Conservation (phyloP, 768 basidiomycete genomes). For the Lanmaoa rubissima region DNA sequence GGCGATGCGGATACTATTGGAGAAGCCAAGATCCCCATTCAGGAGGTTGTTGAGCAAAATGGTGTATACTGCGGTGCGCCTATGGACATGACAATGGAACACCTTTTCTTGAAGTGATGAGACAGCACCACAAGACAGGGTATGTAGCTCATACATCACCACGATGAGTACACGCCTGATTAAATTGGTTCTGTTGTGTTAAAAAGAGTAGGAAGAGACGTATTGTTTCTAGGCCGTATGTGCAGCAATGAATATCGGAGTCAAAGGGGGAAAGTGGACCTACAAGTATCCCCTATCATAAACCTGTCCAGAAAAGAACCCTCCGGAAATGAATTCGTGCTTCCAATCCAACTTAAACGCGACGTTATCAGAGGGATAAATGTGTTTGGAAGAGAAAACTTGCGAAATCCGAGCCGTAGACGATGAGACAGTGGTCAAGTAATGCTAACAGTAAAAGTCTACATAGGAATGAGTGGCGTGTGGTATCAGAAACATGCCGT, state of each 20-base stretch:
- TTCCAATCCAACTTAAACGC: constrained; percentile 43
- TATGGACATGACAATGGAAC: constrained; percentile 43
- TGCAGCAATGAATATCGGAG: neutral
- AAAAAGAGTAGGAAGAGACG: constrained; percentile 47
- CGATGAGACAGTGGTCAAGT: constrained; percentile 35
- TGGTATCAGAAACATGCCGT: constrained; percentile 23
- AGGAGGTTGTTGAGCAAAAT: constrained; percentile 31
- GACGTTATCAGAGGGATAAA: neutral
- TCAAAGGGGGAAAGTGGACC: constrained; percentile 2
- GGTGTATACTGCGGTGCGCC: constrained; percentile 35
- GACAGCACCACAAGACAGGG: constrained; percentile 47
- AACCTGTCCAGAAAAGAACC: constrained; percentile 47
- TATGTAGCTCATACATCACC: constrained; percentile 22
- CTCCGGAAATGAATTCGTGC: constrained; percentile 46
- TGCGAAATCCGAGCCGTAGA: constrained; percentile 35
- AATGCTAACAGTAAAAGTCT: constrained; percentile 41
- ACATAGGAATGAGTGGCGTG: neutral
- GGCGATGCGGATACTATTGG: constrained; percentile 44
- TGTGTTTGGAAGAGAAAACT: constrained; percentile 2
- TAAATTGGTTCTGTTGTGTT: constrained; percentile 33
- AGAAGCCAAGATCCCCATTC: constrained; percentile 32
- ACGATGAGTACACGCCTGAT: constrained; percentile 33
- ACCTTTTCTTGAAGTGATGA: constrained; percentile 42
- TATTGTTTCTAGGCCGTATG: constrained; percentile 36
- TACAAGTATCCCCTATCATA: constrained; percentile 55